Conservation (phyloP, 768 basidiomycete species). For the Plicaturopsis crispa region DNA sequence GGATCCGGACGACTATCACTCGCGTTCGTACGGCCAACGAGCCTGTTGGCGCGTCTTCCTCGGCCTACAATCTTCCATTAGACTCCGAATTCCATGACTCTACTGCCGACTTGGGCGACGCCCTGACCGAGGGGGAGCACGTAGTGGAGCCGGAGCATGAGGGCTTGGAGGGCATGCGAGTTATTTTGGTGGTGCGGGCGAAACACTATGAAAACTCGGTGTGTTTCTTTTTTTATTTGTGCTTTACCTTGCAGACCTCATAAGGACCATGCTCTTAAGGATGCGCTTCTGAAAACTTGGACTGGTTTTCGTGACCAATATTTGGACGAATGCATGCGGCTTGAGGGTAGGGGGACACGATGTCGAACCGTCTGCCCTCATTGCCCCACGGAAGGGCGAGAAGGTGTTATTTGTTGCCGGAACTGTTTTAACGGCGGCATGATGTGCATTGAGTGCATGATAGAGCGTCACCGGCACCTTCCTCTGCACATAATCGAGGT, state of each 20-base stretch:
- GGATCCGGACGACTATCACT: too few species aligned
- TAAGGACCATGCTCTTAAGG: constrained; percentile 4
- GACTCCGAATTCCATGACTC: too few species aligned
- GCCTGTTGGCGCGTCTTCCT: too few species aligned
- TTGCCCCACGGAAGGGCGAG: too few species aligned
- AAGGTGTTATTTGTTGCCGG: background rate
- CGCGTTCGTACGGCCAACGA: too few species aligned
- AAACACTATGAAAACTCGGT: constrained; percentile 12
- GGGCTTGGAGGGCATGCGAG: background rate
- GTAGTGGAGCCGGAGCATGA: too few species aligned
- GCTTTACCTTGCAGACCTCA: background rate
- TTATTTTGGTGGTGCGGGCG: constrained; percentile 5
- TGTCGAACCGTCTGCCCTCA: background rate
- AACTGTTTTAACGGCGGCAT: background rate
- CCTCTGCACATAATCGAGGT: constrained; percentile 13
- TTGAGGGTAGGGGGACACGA: constrained; percentile 11
- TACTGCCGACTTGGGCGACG: too few species aligned
- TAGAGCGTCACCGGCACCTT: constrained; percentile 7
- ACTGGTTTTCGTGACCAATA: constrained; percentile 8
- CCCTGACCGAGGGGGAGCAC: too few species aligned
- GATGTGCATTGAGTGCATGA: constrained; percentile 8
- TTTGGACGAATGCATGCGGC: constrained; percentile 7
- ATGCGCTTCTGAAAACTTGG: constrained; percentile 12
- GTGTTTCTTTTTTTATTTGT: constrained; percentile 1
- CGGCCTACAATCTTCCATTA: too few species aligned